A percentile compares a stretch with the other conserved stretches of the same genome.
Evolutionary conservation across 2,329 filamentous ascomycete species (phyloP).

Genomic region (Coniella lustricola): DNA sequence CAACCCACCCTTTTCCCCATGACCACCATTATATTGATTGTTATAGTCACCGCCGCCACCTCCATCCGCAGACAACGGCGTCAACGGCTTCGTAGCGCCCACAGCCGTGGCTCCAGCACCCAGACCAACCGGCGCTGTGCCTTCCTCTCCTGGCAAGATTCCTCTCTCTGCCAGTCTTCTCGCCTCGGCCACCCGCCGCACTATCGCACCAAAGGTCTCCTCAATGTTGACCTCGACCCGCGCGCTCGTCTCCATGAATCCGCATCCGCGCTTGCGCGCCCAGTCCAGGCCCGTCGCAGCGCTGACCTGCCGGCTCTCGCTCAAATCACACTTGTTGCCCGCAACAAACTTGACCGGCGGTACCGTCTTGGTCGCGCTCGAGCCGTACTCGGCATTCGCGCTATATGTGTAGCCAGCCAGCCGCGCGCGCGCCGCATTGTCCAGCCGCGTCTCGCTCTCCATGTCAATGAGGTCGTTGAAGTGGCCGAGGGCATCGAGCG

Average conservation of each 20-base stretch:
- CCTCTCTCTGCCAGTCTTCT: conserved; percentile 43
- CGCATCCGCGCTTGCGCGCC: conserved; percentile 65
- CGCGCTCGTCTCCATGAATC: conserved; percentile 87
- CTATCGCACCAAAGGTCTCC: conserved; percentile 72
- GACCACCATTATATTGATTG: conserved; percentile 10
- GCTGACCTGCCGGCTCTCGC: conserved; percentile 60
- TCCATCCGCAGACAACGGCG: conserved; percentile 47
- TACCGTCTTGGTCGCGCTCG: conserved; percentile 42
- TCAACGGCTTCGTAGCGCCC: conserved; percentile 52
- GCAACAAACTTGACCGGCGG: conserved; percentile 76
- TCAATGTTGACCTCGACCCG: conserved; percentile 82
- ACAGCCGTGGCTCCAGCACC: conserved; percentile 30
- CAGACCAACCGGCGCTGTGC: conserved; percentile 20
- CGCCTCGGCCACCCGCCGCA: conserved; percentile 55
- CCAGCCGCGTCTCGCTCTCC: conserved; percentile 63
- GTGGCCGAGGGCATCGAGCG: conserved; percentile 65
- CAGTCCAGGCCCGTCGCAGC: conserved; percentile 68
- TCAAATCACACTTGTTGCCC: conserved; percentile 80
- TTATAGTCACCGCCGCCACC: conserved; percentile 23
- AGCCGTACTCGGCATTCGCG: conserved; percentile 22
- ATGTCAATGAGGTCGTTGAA: conserved; percentile 81
- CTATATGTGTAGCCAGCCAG: conserved; percentile 34
- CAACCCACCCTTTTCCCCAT: conserved; percentile 31
- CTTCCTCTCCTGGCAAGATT: conserved; percentile 30
- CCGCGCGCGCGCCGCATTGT: conserved; percentile 50